Base-by-base conservation (phyloP, 257 asterid species). In the Gentiana macrophylla region DNA sequence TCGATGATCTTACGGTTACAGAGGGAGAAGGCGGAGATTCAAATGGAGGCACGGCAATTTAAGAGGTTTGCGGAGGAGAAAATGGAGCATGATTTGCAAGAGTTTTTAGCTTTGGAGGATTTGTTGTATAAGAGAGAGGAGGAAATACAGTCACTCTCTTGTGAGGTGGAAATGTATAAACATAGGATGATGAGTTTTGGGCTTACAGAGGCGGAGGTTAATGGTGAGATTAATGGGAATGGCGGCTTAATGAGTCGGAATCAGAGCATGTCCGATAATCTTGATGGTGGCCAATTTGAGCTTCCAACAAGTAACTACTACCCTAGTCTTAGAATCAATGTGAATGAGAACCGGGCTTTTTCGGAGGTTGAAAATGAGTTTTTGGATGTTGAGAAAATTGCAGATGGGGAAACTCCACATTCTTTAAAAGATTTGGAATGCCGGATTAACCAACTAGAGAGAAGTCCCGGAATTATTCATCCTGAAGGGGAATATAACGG, bases 1-100 rank as follows among this genome's bases (percentile, higher is more conserved):
- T 91, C 98, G 3, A 91, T 91, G 98, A 91, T 87, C 60, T 77
- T 87, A 74, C 79, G 94, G 80, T 66, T 91, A 79, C 98, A 91
- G 79, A 78, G 96, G 57, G 97, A 84, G 62, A 91, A 91, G 59
- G 93, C 94, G 4, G 97, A 83, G 84, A 56, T 79, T 65, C 93
- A 91, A 74, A 87, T 91, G 97, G 98, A 91, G 70, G 74, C 82
- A 4, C 74, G 93, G 67, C 98, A 91, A 67, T 91, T 91, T 62
- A 91, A 83, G 79, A 77, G 91, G 73, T 83, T 78, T 32, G 84
- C 80, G 0, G 97, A 91, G 80, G 98, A 84, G 82, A 91, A 77
- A 74, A 88, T 87, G 84, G 94, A 93, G 2, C 97, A 91, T 66
- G 95, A 91, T 63, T 84, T 84, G 66, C 85, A 83, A 56, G 98